These are phyloP conservation scores for Colletotrichum incanum DNA, from an alignment of 2,329 filamentous ascomycete species.

Conservation along the genomic window DNA sequence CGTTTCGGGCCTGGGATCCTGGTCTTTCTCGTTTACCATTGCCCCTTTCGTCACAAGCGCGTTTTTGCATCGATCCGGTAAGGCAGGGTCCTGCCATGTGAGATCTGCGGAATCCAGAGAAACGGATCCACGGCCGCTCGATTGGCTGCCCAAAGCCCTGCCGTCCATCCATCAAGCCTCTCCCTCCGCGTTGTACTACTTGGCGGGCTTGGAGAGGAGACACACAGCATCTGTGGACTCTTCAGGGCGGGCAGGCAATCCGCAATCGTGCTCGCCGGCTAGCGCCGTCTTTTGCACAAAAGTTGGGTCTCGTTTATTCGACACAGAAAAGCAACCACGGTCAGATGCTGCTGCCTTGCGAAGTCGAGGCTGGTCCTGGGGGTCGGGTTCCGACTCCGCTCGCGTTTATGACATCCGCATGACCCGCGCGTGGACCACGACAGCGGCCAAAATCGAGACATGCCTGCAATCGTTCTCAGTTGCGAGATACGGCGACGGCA, in stretches of 20 bases:
- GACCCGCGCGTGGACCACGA: slow-evolving; percentile 24
- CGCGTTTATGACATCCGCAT: slow-evolving; percentile 14
- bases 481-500: slow-evolving; percentile 14
- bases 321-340: slow-evolving; percentile 32
- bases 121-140: slow-evolving; percentile 30
- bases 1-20: slow-evolving; percentile 14
- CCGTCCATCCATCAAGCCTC: slow-evolving; percentile 6
- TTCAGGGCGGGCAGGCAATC: slow-evolving; percentile 3
- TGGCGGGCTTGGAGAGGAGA: background rate
- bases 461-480: background rate
- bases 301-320: slow-evolving; percentile 27
- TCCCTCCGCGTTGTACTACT: background rate
- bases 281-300: slow-evolving; percentile 18
- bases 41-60: slow-evolving; percentile 39
- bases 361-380: background rate
- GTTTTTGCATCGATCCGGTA: slow-evolving; percentile 5
- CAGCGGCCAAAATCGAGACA: slow-evolving; percentile 6
- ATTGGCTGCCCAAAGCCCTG: slow-evolving; percentile 36
- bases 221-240: background rate
- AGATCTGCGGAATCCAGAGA: slow-evolving; percentile 44
- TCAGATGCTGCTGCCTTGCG: slow-evolving; percentile 26
- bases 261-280: background rate
- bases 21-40: slow-evolving; percentile 43
- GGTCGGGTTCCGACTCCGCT: slow-evolving; percentile 6
- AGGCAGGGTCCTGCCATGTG: slow-evolving; percentile 36